phyloP scores from a whole-genome alignment of 2,329 filamentous ascomycete genomes.

The Paecilomyces sp. region DNA sequence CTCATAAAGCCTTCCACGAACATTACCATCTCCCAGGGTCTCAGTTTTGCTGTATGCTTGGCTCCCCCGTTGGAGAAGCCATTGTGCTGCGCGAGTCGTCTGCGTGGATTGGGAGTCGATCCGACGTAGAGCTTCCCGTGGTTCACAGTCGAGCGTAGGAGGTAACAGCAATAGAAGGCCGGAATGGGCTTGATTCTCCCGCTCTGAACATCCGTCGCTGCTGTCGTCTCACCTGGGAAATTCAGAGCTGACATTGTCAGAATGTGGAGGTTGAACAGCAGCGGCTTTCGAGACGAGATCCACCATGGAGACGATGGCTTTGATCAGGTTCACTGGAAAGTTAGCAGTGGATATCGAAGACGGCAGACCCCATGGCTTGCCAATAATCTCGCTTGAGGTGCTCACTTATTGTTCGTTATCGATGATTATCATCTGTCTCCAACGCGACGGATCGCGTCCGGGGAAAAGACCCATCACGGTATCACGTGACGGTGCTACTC shows the following conservation, averaged over 20 bases:
- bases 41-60: conserved; percentile 62
- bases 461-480: background rate
- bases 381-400: too few relatives aligned
- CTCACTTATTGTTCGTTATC: background rate
- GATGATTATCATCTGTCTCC: background rate
- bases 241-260: background rate
- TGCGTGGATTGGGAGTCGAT: conserved; percentile 79
- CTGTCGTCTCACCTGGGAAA: background rate
- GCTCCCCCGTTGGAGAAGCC: conserved; percentile 76
- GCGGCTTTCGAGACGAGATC: background rate
- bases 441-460: background rate
- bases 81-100: conserved; percentile 88
- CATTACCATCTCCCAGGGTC: conserved; percentile 87
- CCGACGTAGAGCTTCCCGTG: conserved; percentile 73
- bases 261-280: background rate
- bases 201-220: conserved; percentile 52
- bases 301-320: background rate
- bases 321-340: background rate
- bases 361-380: too few relatives aligned
- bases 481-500: background rate
- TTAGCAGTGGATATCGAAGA: background rate
- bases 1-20: conserved; percentile 86
- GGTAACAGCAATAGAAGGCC: conserved; percentile 87
- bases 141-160: conserved; percentile 74
- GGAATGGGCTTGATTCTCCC: conserved; percentile 81